Evolutionary conservation across 257 asterid species (phyloP), one percentile per base, ranked within the genome.

Genomic region (Solanum sparsipilum): DNA sequence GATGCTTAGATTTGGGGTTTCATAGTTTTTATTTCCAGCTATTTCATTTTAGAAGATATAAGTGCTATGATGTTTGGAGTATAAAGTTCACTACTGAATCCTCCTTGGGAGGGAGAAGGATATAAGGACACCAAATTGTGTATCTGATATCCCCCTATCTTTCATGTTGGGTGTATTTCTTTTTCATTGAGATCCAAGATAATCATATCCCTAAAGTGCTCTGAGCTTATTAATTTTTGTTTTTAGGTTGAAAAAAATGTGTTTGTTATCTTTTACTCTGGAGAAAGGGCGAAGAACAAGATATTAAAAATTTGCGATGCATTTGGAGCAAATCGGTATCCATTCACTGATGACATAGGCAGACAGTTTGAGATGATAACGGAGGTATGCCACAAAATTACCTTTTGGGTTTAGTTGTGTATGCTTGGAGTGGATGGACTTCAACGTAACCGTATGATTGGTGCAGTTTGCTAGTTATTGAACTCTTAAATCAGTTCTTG

Each of bases 271-370:
- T 94, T 94, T 78, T 93, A 92, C 90, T 93, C 95, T 84, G 97
- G 96, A 83, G 96, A 93, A 89, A 92, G 93, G 88, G 94, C 91
- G 73, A 94, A 90, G 92, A 90, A 73, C 86, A 94, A 93, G 87
- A 89, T 94, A 86, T 52, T 93, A 92, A 94, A 93, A 89, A 90
- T 93, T 44, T 94, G 96, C 83, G 96, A 94, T 87, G 94, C 95
- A 74, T 93, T 93, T 91, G 96, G 96, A 91, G 96, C 95, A 87
- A 93, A 93, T 86, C 92, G 93, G 3, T 94, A 94, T 83, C 96
- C 96, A 65, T 93, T 92, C 83, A 90, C 93, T 48, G 93, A 94
- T 52, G 95, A 92, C 90, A 44, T 87, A 44, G 87, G 91, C 90
- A 91, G 90, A 89, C 95, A 93, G 88, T 92, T 90, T 91, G 90